These are phyloP conservation scores for Prunus armeniaca DNA, from an alignment of 306 rosid genomes.

Conservation along the genomic window DNA sequence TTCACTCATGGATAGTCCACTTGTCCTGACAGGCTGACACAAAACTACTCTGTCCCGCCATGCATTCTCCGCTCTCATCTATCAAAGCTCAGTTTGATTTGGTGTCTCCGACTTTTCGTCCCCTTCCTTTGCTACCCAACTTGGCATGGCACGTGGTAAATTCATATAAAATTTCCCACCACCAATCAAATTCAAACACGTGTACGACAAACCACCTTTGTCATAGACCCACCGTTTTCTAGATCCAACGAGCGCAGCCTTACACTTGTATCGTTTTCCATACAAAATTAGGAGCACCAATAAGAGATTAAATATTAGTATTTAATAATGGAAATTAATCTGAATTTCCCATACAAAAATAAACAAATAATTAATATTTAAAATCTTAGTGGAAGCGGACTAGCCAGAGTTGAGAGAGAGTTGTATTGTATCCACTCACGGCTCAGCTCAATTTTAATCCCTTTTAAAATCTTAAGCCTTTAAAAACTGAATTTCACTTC, in stretches of 20 bases:
- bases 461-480: neutral
- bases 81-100: neutral
- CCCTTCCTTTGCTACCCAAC: neutral
- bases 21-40: neutral
- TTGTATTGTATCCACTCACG: neutral
- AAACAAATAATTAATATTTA: neutral
- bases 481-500: neutral
- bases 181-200: neutral
- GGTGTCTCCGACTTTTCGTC: neutral
- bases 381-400: neutral
- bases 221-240: slow-evolving; percentile 22
- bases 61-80: neutral
- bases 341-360: neutral
- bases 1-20: neutral
- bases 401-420: neutral
- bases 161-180: neutral
- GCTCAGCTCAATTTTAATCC: neutral
- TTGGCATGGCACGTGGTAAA: slow-evolving; percentile 10
- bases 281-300: neutral
- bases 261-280: neutral
- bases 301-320: neutral
- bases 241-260: slow-evolving; percentile 26
- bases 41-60: too few relatives aligned
- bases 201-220: neutral
- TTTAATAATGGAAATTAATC: neutral